phyloP scores from a whole-genome alignment of 2,329 filamentous ascomycete species.

The Thermothelomyces thermophilus region DNA sequence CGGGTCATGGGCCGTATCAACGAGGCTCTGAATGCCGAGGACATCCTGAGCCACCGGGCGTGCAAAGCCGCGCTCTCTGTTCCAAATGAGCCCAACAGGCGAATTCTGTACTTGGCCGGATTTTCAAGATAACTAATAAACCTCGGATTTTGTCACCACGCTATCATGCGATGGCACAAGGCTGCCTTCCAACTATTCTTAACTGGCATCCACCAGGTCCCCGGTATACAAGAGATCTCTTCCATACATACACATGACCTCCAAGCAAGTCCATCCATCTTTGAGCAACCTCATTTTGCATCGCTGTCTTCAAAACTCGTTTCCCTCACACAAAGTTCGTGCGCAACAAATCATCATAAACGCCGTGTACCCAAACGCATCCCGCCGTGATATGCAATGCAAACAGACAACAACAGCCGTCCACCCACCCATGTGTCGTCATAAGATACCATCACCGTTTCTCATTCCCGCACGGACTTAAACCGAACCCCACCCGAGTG shows the following conservation, averaged over 20 bases:
- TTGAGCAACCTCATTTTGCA: not conserved
- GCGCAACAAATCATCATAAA: not conserved
- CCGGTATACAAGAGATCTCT: too few species aligned
- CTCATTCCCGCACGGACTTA: not conserved
- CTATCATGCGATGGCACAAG: too few species aligned
- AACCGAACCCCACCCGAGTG: not conserved
- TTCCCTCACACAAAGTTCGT: not conserved
- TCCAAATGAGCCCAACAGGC: conserved; percentile 74
- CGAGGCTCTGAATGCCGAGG: conserved; percentile 55
- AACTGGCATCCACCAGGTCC: too few species aligned
- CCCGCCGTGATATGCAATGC: conserved; percentile 13
- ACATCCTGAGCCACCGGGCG: conserved; percentile 54
- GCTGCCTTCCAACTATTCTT: too few species aligned
- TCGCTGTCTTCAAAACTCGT: not conserved
- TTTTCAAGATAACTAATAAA: too few species aligned
- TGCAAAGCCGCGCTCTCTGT: conserved; percentile 65
- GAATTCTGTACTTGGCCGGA: too few species aligned
- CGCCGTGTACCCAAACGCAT: conserved; percentile 11
- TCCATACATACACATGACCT: too few species aligned
- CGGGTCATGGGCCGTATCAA: conserved; percentile 60
- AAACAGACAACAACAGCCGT: conserved; percentile 4
- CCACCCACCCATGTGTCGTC: conserved; percentile 6
- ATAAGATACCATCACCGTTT: conserved; percentile 3
- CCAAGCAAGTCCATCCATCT: too few species aligned
- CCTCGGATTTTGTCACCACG: too few species aligned